Conservation (phyloP, 768 basidiomycete species). For the Sarcomyxa edulis region DNA sequence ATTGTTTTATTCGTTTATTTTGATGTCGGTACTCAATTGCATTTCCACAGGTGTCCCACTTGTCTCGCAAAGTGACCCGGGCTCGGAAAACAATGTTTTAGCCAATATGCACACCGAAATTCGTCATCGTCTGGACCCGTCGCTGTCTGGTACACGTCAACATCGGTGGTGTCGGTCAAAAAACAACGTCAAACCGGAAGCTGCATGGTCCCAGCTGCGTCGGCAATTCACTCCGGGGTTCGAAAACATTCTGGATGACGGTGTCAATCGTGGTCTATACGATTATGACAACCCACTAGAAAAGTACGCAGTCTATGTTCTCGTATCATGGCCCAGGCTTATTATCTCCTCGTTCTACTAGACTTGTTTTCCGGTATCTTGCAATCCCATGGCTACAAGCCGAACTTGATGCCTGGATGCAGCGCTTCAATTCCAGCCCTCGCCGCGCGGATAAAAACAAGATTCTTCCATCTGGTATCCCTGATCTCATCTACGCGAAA, state of each 20-base stretch:
- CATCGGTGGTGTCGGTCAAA: constrained; percentile 24
- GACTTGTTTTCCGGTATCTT: constrained; percentile 35
- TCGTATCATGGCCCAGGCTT: background rate
- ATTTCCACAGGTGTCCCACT: constrained; percentile 26
- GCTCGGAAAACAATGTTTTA: constrained; percentile 35
- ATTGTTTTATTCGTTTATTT: background rate
- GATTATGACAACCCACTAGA: constrained; percentile 18
- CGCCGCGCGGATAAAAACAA: constrained; percentile 26
- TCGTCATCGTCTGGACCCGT: constrained; percentile 26
- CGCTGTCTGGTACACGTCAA: constrained; percentile 22
- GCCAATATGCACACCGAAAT: constrained; percentile 37
- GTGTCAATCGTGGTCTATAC: constrained; percentile 23
- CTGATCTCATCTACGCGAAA: constrained; percentile 22
- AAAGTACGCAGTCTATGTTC: constrained; percentile 11
- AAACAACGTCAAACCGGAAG: constrained; percentile 32
- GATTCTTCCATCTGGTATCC: constrained; percentile 32
- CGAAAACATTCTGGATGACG: constrained; percentile 25
- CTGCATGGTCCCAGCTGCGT: constrained; percentile 27
- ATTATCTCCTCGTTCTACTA: too few species aligned
- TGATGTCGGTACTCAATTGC: constrained; percentile 3
- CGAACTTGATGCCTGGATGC: constrained; percentile 26
- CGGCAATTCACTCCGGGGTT: constrained; percentile 26
- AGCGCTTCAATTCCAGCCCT: constrained; percentile 14
- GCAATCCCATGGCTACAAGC: constrained; percentile 34
- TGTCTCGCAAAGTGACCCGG: constrained; percentile 38